phyloP scores from a whole-genome alignment of 352 stramenopile genomes.

The Pythium aristosporum region DNA sequence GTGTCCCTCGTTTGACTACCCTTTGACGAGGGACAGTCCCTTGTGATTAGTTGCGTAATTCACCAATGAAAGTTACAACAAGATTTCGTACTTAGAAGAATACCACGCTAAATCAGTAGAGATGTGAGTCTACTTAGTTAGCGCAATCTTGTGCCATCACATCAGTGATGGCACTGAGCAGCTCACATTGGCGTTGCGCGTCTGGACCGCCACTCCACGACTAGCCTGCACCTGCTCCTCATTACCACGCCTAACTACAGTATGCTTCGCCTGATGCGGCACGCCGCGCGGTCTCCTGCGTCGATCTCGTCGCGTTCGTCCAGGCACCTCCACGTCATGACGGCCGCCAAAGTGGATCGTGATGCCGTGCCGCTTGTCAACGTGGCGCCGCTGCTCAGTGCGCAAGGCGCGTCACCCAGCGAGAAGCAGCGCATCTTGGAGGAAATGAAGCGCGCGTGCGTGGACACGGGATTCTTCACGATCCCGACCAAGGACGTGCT shows the following conservation, averaged over 20 bases:
- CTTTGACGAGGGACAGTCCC: neutral
- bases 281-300: constrained; percentile 18
- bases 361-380: constrained; percentile 66
- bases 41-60: neutral
- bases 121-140: no score
- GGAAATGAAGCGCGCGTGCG: constrained; percentile 56
- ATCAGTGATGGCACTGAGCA: neutral
- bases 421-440: constrained; percentile 47
- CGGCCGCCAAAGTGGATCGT: constrained; percentile 44
- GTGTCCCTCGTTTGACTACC: constrained; percentile 1
- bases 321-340: constrained; percentile 36
- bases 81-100: constrained; percentile 5
- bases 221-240: no score
- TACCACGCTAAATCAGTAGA: neutral
- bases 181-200: neutral
- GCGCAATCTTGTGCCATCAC: no score
- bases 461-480: constrained; percentile 75
- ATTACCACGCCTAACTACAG: neutral
- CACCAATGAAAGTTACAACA: constrained; percentile 6
- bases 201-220: constrained; percentile 3
- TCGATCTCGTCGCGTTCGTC: constrained; percentile 19
- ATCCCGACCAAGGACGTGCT: constrained; percentile 66
- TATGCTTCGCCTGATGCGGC: constrained; percentile 15
- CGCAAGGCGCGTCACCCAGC: constrained; percentile 14
- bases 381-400: constrained; percentile 50